Conservation (phyloP, 306 rosid genomes). For the Begonia masoniana region DNA sequence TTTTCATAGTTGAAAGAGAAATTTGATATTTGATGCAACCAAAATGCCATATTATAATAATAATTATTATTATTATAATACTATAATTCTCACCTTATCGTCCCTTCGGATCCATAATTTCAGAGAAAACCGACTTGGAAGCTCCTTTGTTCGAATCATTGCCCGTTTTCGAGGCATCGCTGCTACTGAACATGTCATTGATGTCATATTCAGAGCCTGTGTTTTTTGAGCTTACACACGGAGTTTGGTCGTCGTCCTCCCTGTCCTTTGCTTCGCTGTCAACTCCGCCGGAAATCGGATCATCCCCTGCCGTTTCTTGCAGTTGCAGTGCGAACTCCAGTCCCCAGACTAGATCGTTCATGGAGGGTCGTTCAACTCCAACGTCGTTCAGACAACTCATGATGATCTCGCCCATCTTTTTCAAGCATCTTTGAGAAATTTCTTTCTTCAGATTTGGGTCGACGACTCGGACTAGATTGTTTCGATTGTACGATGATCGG, state of each 20-base stretch:
- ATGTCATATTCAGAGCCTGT: background rate
- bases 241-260: background rate
- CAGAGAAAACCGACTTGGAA: background rate
- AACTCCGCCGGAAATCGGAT: background rate
- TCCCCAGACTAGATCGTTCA: conserved; percentile 11
- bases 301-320: background rate
- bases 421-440: conserved; percentile 5
- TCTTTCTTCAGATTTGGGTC: conserved; percentile 9
- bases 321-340: conserved; percentile 16
- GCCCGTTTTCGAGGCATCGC: background rate
- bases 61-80: too few species aligned
- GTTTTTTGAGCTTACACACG: background rate
- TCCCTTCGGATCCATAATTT: background rate
- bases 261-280: background rate
- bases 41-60: too few species aligned
- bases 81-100: background rate
- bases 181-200: background rate
- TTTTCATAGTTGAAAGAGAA: too few species aligned
- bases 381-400: conserved; percentile 11
- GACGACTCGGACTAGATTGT: background rate
- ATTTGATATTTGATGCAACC: too few species aligned
- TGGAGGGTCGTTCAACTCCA: conserved; percentile 14
- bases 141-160: background rate
- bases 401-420: conserved; percentile 1
- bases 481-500: conserved; percentile 1